Evolutionary conservation across 495 filamentous ascomycete species (phyloP), one percentile per base, ranked within the genome.

Genomic region (Penicillium manginii): DNA sequence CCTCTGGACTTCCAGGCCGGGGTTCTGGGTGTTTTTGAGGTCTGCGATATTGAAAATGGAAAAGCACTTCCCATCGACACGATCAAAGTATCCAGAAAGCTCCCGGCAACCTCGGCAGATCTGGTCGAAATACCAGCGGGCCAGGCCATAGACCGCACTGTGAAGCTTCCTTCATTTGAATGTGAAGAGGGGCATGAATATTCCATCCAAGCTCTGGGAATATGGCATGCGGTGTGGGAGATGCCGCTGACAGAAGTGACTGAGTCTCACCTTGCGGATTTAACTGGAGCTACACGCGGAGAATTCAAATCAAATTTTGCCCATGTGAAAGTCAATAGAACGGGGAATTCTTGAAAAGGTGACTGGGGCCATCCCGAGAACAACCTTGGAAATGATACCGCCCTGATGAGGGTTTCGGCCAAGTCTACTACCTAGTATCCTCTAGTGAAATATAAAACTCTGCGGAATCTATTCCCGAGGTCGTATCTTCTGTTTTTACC

Each of bases 1-100:
- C 82, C 82, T 6, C 62, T 84, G 9, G 83, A 84, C 56, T 59
- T 72, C 4, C 55, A 70, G 26, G 82, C 81, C 10, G 66, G 75
- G 22, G 61, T 77, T 19, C 65, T 82, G 10, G 79, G 81, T 26
- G 65, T 83, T 14, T 70, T 84, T 48, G 64, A 73, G 10, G 66
- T 83, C 29, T 62, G 65, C 31, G 76, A 78, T 46, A 67, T 64
- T 10, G 69, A 60, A 23, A 62, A 55, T 26, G 62, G 73, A 29
- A 43, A 56, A 26, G 52, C 69, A 17, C 32, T 85, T 9, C 43
- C 73, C 1, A 50, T 80, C 19, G 71, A 71, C 37, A 76, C 55
- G 19, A 72, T 84, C 47, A 75, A 79, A 65, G 64, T 82, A 43
- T 69, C 70, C 32, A 76, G 83, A 18, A 66, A 69, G 21, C 70